A percentile compares a stretch with the other conserved stretches of the same genome.
Evolutionary conservation across 2,329 filamentous ascomycete genomes (phyloP).

Genomic region (Colletotrichum sp.): DNA sequence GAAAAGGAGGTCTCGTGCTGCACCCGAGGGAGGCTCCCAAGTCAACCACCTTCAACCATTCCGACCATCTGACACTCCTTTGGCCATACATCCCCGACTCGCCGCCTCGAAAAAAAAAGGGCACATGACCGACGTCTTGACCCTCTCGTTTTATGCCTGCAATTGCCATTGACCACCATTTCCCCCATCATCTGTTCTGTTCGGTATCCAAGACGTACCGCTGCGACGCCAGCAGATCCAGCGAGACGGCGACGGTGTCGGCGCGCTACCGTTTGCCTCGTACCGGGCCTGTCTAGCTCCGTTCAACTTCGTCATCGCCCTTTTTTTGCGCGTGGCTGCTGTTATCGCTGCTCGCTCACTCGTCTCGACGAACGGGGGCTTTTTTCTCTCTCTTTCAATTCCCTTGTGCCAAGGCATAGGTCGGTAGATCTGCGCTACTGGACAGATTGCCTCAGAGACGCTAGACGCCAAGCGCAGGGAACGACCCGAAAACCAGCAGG

Average conservation of each 20-base stretch:
- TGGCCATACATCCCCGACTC: background rate
- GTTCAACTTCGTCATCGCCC: slow-evolving; percentile 13
- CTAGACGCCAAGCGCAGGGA: background rate
- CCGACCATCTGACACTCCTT: slow-evolving; percentile 17
- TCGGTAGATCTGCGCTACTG: slow-evolving; percentile 13
- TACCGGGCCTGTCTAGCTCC: background rate
- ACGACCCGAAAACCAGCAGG: background rate
- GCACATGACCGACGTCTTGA: slow-evolving; percentile 12
- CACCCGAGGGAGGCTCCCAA: background rate
- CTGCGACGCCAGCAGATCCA: background rate
- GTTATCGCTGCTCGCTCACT: background rate
- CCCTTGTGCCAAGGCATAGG: slow-evolving; percentile 6
- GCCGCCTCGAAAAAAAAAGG: background rate
- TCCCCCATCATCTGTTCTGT: background rate
- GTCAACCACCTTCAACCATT: background rate
- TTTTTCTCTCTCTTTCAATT: background rate
- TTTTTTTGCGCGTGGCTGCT: background rate
- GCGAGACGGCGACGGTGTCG: background rate
- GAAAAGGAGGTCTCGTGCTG: slow-evolving; percentile 17
- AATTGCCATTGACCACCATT: background rate
- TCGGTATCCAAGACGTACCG: background rate
- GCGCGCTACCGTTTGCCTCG: background rate
- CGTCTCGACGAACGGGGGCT: background rate
- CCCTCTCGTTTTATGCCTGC: background rate
- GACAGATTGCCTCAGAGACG: slow-evolving; percentile 11